phyloP scores from a whole-genome alignment of 108 stramenopile genomes.

The Skeletonema costatum region DNA sequence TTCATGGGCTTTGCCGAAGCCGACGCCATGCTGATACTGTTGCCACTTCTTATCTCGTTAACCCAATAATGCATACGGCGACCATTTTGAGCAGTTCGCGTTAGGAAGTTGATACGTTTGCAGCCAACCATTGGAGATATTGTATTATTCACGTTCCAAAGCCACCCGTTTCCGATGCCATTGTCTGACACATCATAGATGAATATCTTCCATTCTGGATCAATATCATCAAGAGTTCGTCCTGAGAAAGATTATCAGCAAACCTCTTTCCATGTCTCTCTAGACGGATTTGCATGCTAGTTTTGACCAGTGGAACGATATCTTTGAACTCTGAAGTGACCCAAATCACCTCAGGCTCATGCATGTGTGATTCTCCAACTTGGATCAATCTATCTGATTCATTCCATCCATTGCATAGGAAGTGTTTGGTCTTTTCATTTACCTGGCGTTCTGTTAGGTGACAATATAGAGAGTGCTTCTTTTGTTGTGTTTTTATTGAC shows the following conservation, averaged over 20 bases:
- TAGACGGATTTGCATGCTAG: neutral
- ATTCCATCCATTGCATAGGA: neutral
- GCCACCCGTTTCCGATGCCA: neutral
- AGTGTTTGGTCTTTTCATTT: neutral
- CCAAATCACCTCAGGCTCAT: neutral
- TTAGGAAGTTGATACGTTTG: neutral
- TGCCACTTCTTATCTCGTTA: neutral
- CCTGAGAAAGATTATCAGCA: neutral
- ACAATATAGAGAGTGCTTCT: neutral
- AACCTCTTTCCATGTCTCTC: neutral
- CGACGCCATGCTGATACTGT: neutral
- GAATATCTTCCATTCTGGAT: slow-evolving; percentile 7
- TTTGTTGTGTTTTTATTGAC: neutral
- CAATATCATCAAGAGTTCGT: neutral
- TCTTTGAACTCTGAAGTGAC: neutral
- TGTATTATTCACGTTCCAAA: neutral
- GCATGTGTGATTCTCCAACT: neutral
- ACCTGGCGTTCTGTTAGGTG: neutral
- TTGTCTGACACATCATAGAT: neutral
- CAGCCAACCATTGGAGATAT: neutral
- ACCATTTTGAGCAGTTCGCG: neutral
- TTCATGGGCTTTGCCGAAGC: neutral
- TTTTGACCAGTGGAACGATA: neutral
- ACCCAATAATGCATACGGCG: neutral
- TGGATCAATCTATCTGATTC: neutral